phyloP scores from a whole-genome alignment of 1,284 basidiomycete genomes.

The Leccinum pachyderme region DNA sequence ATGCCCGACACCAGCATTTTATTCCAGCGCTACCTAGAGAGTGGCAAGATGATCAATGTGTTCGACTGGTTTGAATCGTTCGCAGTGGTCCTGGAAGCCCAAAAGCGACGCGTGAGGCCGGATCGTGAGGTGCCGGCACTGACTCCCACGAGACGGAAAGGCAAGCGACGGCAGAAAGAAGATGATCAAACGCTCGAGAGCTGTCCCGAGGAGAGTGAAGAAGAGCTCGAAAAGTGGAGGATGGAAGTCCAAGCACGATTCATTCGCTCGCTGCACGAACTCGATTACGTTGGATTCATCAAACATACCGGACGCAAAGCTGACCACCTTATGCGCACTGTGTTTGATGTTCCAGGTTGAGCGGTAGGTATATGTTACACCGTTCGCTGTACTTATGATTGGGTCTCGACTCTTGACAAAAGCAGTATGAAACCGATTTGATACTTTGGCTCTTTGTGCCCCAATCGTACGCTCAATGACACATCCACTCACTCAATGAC shows the following conservation, averaged over 20 bases:
- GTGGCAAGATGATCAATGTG: constrained; percentile 75
- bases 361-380: constrained; percentile 10
- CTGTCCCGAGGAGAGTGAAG: constrained; percentile 33
- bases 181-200: constrained; percentile 14
- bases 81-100: constrained; percentile 55
- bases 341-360: constrained; percentile 55
- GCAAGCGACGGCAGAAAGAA: constrained; percentile 22
- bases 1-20: constrained; percentile 71
- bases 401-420: constrained; percentile 3
- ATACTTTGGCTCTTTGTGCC: not conserved
- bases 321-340: constrained; percentile 69
- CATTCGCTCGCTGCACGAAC: constrained; percentile 71
- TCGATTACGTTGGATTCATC: constrained; percentile 75
- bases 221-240: constrained; percentile 52
- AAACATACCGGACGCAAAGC: constrained; percentile 74
- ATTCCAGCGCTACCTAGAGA: constrained; percentile 72
- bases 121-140: constrained; percentile 12
- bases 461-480: not conserved
- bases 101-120: constrained; percentile 34
- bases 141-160: constrained; percentile 30
- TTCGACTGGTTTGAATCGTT: constrained; percentile 83
- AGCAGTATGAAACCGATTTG: constrained; percentile 2
- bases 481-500: not conserved
- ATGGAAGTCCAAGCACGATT: constrained; percentile 72
- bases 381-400: not conserved